Base-by-base conservation (phyloP, 1,139 yeast species). In the Diutina ranongensis region DNA sequence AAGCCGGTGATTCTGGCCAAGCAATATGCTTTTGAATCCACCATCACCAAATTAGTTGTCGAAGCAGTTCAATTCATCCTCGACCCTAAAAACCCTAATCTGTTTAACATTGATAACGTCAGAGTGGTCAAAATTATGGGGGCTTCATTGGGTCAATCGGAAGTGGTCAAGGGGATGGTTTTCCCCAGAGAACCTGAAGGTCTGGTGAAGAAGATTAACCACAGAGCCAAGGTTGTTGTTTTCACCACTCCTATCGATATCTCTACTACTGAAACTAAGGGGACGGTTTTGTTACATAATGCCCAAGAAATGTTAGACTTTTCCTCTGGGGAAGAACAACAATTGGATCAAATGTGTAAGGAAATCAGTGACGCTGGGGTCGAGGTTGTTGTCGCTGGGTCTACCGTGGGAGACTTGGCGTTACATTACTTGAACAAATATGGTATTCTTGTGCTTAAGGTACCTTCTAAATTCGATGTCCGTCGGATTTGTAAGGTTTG, bases 111-210 rank as follows among this genome's bases (percentile, higher is more conserved):
- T 48, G 98, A 92, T 61, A 83, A 88, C 48, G 76, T 92, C 50
- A 80, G 98, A 61, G 97, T 92, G 28, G 98, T 92, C 45, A 92
- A 92, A 66, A 83, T 92, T 55, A 86, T 92, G 96, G 98, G 98
- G 49, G 75, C 95, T 20, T 74, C 94, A 47, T 70, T 94, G 55
- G 66, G 71, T 33, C 74, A 75, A 54, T 83, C 95, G 9, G 74
- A 75, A 55, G 98, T 94, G 47, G 71, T 94, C 54, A 86, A 85
- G 65, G 98, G 98, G 54, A 92, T 92, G 98, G 97, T 94, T 38
- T 92, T 94, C 73, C 95, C 95, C 55, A 77, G 94, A 57, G 95
- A 88, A 62, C 97, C 98, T 12, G 97, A 92, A 62, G 95, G 97
- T 15, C 80, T 78, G 52, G 66, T 89, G 47, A 86, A 86, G 63